Percentiles rank a stretch among this genome's conserved stretches.
phyloP scores from a whole-genome alignment of 306 rosid genomes.

The Cucurbita moschata region DNA sequence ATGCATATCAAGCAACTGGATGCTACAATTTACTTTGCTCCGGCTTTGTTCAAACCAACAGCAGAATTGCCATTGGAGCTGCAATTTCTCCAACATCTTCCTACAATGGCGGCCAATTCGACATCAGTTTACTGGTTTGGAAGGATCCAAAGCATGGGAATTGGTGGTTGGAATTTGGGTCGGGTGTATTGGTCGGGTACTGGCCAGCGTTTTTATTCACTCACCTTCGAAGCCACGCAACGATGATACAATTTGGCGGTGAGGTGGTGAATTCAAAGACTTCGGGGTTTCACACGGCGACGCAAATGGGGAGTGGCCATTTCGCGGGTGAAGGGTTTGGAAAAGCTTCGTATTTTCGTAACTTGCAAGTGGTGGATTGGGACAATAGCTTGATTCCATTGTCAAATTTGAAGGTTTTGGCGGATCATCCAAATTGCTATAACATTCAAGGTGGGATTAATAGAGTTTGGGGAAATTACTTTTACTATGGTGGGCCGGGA shows the following conservation, averaged over 20 bases:
- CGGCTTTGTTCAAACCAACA: slow-evolving; percentile 88
- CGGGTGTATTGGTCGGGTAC: slow-evolving; percentile 63
- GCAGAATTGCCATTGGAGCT: slow-evolving; percentile 82
- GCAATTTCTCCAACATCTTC: slow-evolving; percentile 88
- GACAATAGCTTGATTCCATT: slow-evolving; percentile 67
- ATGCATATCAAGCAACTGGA: slow-evolving; percentile 95
- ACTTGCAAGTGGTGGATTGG: slow-evolving; percentile 84
- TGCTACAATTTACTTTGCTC: slow-evolving; percentile 87
- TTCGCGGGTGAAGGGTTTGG: slow-evolving; percentile 78
- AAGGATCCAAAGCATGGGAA: slow-evolving; percentile 98
- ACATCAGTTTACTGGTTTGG: slow-evolving; percentile 79
- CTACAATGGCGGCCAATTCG: slow-evolving; percentile 70
- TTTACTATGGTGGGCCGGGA: slow-evolving; percentile 97
- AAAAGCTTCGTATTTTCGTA: slow-evolving; percentile 77
- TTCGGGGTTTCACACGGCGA: slow-evolving; percentile 52
- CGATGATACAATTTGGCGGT: slow-evolving; percentile 90
- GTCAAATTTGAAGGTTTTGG: slow-evolving; percentile 62
- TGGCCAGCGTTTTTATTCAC: slow-evolving; percentile 89
- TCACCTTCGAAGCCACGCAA: slow-evolving; percentile 63
- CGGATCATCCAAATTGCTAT: slow-evolving; percentile 90
- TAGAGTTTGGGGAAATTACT: slow-evolving; percentile 82
- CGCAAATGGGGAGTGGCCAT: slow-evolving; percentile 95
- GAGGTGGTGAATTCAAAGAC: slow-evolving; percentile 66
- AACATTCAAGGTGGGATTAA: slow-evolving; percentile 85
- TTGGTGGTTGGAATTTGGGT: slow-evolving; percentile 92